A percentile compares a stretch with the other conserved stretches of the same genome.
phyloP scores from a whole-genome alignment of 1,284 basidiomycete species.

The Somion occarium region DNA sequence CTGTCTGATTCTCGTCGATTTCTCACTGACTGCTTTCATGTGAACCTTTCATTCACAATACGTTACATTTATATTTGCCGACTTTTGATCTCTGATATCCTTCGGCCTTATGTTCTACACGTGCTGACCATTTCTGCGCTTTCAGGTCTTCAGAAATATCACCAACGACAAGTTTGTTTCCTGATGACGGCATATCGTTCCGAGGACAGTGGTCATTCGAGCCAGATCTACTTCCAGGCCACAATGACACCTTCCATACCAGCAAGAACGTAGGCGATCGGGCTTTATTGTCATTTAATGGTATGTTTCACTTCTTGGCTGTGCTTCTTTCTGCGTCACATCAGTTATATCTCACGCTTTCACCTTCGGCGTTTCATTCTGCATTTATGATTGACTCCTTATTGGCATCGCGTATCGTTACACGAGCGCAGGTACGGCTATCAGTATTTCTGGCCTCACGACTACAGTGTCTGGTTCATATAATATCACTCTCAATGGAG shows the following conservation, averaged over 20 bases:
- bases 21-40: too few species aligned
- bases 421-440: slow-evolving; percentile 43
- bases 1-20: too few species aligned
- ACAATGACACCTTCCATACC: slow-evolving; percentile 13
- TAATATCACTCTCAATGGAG: slow-evolving; percentile 52
- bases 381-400: slow-evolving; percentile 1
- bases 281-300: slow-evolving; percentile 15
- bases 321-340: not conserved
- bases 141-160: slow-evolving; percentile 14
- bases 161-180: slow-evolving; percentile 12
- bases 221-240: slow-evolving; percentile 19
- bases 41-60: too few species aligned
- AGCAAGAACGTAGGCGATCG: slow-evolving; percentile 16
- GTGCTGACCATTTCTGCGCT: slow-evolving; percentile 7
- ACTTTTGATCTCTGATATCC: not conserved
- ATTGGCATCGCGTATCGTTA: slow-evolving; percentile 12
- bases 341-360: slow-evolving; percentile 13
- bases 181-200: slow-evolving; percentile 23
- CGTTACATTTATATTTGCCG: not conserved
- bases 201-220: slow-evolving; percentile 26
- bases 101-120: slow-evolving; percentile 1
- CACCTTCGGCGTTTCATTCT: slow-evolving; percentile 4
- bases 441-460: slow-evolving; percentile 52
- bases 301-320: slow-evolving; percentile 7
- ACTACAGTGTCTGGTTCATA: slow-evolving; percentile 51